phyloP scores from a whole-genome alignment of 1,284 basidiomycete genomes.

The Microbotryum scabiosae region DNA sequence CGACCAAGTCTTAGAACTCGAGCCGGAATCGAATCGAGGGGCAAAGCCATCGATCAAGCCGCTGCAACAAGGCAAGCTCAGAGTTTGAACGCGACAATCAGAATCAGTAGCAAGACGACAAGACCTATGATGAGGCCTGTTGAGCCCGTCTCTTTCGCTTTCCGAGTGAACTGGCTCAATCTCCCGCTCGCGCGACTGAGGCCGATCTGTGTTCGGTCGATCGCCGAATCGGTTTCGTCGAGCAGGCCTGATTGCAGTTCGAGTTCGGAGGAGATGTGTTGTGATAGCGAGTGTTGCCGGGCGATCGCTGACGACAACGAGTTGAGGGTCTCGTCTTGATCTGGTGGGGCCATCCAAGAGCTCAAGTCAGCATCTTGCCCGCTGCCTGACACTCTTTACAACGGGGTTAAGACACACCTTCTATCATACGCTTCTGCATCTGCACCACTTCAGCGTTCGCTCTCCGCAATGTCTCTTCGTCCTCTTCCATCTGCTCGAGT shows the following conservation, averaged over 20 bases:
- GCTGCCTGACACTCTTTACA: not conserved
- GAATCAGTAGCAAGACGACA: conserved; percentile 27
- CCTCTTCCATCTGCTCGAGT: conserved; percentile 28
- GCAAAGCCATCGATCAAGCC: not conserved
- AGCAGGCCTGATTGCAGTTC: conserved; percentile 31
- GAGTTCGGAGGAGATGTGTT: conserved; percentile 34
- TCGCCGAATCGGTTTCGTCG: conserved; percentile 34
- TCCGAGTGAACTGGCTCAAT: conserved; percentile 27
- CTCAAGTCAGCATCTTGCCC: not conserved
- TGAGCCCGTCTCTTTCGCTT: conserved; percentile 26
- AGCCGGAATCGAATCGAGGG: not conserved
- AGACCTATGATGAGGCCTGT: conserved; percentile 27
- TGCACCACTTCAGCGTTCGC: conserved; percentile 33
- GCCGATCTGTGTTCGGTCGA: conserved; percentile 31
- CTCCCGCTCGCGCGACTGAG: conserved; percentile 27
- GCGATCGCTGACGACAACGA: conserved; percentile 33
- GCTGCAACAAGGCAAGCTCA: not conserved
- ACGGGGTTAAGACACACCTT: conserved; percentile 11
- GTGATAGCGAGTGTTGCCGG: conserved; percentile 32
- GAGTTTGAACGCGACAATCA: conserved; percentile 29
- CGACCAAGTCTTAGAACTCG: too few relatives aligned
- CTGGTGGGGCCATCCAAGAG: conserved; percentile 5
- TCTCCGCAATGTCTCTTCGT: conserved; percentile 31
- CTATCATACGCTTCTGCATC: conserved; percentile 32
- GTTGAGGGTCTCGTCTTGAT: conserved; percentile 33